Base-by-base conservation (phyloP, 257 asterid genomes). In the Linderniella brevidens region DNA sequence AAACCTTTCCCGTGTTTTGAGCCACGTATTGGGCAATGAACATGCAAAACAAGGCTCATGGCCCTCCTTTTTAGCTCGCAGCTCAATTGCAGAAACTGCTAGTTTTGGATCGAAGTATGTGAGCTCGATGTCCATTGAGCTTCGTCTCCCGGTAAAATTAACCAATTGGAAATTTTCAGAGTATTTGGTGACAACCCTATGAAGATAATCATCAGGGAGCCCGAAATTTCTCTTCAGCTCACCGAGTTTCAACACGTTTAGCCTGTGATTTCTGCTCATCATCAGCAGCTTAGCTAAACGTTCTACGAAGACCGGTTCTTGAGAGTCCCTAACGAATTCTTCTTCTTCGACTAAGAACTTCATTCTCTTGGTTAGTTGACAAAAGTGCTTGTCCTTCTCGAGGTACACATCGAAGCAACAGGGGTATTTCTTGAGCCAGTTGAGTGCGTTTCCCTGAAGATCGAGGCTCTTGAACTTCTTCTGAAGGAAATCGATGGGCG, bases 401-500 rank as follows among this genome's bases (percentile, higher is more conserved):
- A 46, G 63, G 50, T 69, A 80, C 39, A 87, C 86, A 49, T 83
- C 84, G 19, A 73, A 87, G 76, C 95, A 87, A 55, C 93, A 83
- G 0, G 97, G 97, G 51, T 87, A 83, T 52, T 87, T 87, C 64
- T 73, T 87, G 8, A 87, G 75, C 97, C 95, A 87, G 57, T 83
- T 83, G 19, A 68, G 73, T 15, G 95, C 92, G 52, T 76, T 74
- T 2, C 95, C 95, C 58, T 76, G 92, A 59, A 80, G 95, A 61
- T 83, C 84, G 42, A 83, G 82, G 65, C 69, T 75, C 58, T 83
- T 87, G 60, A 80, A 83, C 70, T 76, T 87, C 67, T 74, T 75
- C 74, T 87, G 93, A 44, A 87, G 75, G 65, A 62, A 67, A 57
- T 63, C 73, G 3, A 83, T 35, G n/a, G 81, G 51, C 10, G 75